Percentiles rank a stretch among this genome's conserved stretches.
phyloP scores from a whole-genome alignment of 768 basidiomycete genomes.

The Galerina sulciceps region DNA sequence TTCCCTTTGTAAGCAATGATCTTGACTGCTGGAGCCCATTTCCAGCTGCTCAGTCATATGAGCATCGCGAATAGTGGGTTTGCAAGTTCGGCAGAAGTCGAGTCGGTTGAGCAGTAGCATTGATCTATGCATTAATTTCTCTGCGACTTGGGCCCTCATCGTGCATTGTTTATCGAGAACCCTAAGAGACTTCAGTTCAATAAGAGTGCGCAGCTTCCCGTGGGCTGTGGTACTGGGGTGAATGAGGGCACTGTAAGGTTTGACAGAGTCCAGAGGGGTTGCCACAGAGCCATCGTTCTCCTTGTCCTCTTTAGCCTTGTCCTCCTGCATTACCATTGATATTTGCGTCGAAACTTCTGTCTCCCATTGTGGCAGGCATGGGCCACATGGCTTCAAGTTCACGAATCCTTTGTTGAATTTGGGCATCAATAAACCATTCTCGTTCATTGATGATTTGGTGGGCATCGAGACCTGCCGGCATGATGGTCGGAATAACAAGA shows the following conservation, averaged over 20 bases:
- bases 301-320: constrained; percentile 45
- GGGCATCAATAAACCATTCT: constrained; percentile 87
- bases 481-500: constrained; percentile 84
- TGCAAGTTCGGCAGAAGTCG: no score
- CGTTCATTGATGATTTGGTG: constrained; percentile 91
- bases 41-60: constrained; percentile 88
- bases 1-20: constrained; percentile 91
- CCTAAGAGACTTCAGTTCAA: constrained; percentile 90
- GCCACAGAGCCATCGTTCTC: constrained; percentile 35
- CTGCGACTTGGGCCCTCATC: constrained; percentile 83
- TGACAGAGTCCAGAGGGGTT: constrained; percentile 32
- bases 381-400: constrained; percentile 89
- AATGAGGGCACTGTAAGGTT: constrained; percentile 35
- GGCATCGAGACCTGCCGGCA: constrained; percentile 92
- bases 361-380: constrained; percentile 79
- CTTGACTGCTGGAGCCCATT: constrained; percentile 89
- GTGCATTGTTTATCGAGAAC: constrained; percentile 91
- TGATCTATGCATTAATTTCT: constrained; percentile 85
- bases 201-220: constrained; percentile 86
- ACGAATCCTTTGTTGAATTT: constrained; percentile 84
- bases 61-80: constrained; percentile 90
- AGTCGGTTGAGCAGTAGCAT: constrained; percentile 86
- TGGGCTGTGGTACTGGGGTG: constrained; percentile 67
- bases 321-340: constrained; percentile 40
- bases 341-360: constrained; percentile 64